Conservation (phyloP, 2,329 filamentous ascomycete genomes). For the Alternaria atra region DNA sequence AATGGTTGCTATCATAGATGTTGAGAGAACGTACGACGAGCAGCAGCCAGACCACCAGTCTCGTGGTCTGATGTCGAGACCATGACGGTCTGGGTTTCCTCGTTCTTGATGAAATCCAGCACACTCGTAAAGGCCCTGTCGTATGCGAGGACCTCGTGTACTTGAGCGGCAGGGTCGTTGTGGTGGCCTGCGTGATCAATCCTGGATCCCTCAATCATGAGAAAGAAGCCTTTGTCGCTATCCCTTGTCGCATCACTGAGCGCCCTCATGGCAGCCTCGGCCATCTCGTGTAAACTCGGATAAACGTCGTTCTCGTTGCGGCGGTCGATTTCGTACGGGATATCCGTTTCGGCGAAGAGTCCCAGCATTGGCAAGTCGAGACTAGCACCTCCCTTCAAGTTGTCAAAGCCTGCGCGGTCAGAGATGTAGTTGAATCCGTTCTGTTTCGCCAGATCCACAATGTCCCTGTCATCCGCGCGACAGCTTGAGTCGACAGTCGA, state of each 20-base stretch:
- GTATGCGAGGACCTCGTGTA: slow-evolving; percentile 91
- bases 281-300: slow-evolving; percentile 92
- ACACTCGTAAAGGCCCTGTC: slow-evolving; percentile 86
- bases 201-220: slow-evolving; percentile 97
- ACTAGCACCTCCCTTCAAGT: slow-evolving; percentile 70
- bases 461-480: slow-evolving; percentile 78
- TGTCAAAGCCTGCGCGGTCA: slow-evolving; percentile 77
- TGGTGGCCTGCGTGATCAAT: slow-evolving; percentile 90
- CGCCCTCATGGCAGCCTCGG: slow-evolving; percentile 78
- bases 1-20: not conserved
- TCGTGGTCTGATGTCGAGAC: slow-evolving; percentile 96
- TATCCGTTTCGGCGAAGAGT: slow-evolving; percentile 81
- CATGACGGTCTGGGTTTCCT: slow-evolving; percentile 77
- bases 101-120: slow-evolving; percentile 81
- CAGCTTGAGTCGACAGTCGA: slow-evolving; percentile 77
- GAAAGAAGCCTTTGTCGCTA: slow-evolving; percentile 92
- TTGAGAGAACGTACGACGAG: slow-evolving; percentile 69
- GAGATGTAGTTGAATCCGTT: slow-evolving; percentile 84
- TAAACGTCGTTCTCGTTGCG: slow-evolving; percentile 79
- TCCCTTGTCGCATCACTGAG: slow-evolving; percentile 82
- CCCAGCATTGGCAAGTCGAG: slow-evolving; percentile 84
- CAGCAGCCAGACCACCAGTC: slow-evolving; percentile 86
- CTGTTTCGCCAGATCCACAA: slow-evolving; percentile 75
- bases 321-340: slow-evolving; percentile 94
- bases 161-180: slow-evolving; percentile 65